Evolutionary conservation across 2,329 filamentous ascomycete species (phyloP).

Genomic region (Exophiala sp.): DNA sequence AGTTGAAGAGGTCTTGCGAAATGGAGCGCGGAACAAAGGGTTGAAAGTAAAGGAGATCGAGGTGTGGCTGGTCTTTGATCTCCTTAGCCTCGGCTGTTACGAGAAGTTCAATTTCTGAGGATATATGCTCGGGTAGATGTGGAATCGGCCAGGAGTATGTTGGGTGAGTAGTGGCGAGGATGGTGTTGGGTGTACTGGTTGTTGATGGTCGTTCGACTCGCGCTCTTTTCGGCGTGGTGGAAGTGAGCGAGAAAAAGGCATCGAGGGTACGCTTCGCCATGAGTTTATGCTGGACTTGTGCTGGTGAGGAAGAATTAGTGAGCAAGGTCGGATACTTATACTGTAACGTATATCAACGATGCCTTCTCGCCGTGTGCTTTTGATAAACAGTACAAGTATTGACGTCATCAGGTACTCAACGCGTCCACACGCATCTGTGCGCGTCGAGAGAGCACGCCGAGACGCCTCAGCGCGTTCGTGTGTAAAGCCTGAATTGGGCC

Average conservation of each 20-base stretch:
- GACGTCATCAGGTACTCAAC: too few relatives aligned
- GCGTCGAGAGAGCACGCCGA: too few relatives aligned
- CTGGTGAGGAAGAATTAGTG: background rate
- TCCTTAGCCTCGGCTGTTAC: constrained; percentile 49
- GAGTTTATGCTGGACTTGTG: background rate
- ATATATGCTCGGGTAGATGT: constrained; percentile 44
- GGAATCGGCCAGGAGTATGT: constrained; percentile 54
- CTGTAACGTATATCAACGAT: too few relatives aligned
- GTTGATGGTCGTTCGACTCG: constrained; percentile 11
- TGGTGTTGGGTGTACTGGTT: background rate
- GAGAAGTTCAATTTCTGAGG: constrained; percentile 36
- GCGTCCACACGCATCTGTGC: too few relatives aligned
- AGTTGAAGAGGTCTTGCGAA: constrained; percentile 62
- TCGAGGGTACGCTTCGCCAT: constrained; percentile 63
- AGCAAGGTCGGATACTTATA: too few relatives aligned
- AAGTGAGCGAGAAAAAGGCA: constrained; percentile 59
- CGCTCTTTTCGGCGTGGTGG: constrained; percentile 43
- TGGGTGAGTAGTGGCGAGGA: constrained; percentile 39
- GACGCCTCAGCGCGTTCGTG: too few relatives aligned
- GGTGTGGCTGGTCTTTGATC: constrained; percentile 65
- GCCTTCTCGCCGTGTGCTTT: too few relatives aligned
- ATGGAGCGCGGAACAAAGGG: constrained; percentile 63
- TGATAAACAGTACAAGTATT: too few relatives aligned
- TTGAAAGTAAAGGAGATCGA: constrained; percentile 72
- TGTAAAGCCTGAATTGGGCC: too few relatives aligned